Base-by-base conservation (phyloP, 2,329 filamentous ascomycete genomes). In the Fusarium solani-melongenae region DNA sequence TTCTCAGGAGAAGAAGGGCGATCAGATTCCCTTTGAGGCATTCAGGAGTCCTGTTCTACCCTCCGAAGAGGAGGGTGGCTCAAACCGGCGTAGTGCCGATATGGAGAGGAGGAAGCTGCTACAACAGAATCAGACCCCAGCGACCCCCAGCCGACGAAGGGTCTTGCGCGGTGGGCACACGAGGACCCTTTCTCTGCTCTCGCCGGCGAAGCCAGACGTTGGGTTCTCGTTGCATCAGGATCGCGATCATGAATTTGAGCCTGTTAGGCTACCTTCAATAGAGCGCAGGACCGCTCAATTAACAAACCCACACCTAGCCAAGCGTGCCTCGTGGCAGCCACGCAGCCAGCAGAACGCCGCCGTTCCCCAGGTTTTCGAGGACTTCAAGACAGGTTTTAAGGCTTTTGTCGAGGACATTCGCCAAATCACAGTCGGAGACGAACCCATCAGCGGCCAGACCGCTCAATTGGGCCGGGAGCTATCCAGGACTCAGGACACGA, bases 331-430 rank as follows among this genome's bases (percentile, higher is more conserved):
- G 2, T 91, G 89, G 89, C 86, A 89, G 31, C 88, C 89, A 46
- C 86, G 86, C 46, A 84, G 86, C 33, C 83, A 85, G 33, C 85
- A 84, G 49, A 84, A 83, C 33, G 79, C 83, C 1, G 87, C 82
- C 49, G 83, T 90, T 67, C 95, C 95, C 80, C 94, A 96, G 81
- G 92, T 98, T 82, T 93, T 95, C 17, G 93, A 94, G 68, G 96
- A 98, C 82, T 91, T 99, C 82, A 94, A 92, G 80, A 91, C 96
- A 60, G 96, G 96, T 2, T 85, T 99, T 57, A 95, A 93, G 91
- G 98, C 94, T 2, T 99, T 99, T 82, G 91, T 98, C 68, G 96
- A 98, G 81, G 96, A 99, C 80, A 91, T 99, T 56, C 90, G 95
- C 74, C 96, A 98, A 83, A 97, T 96, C 15, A 98, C 96, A 0